Percentiles rank a stretch among this genome's conserved stretches.
Conservation (phyloP, 305 asterid species). For the Salvia sclarea region DNA sequence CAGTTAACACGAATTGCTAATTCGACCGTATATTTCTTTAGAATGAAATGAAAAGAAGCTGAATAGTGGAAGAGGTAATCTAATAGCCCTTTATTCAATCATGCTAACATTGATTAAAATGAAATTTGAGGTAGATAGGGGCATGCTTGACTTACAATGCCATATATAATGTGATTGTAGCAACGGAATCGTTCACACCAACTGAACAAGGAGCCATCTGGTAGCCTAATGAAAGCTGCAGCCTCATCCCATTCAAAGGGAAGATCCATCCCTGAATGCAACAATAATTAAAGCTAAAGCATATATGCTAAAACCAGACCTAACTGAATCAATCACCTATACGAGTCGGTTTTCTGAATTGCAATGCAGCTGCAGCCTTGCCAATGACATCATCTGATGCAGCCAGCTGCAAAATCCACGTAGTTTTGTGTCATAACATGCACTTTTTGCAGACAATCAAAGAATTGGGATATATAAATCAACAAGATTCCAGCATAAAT, state of each 20-base stretch:
- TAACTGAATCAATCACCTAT: slow-evolving; percentile 55
- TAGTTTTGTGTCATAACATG: slow-evolving; percentile 5
- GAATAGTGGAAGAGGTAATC: not conserved
- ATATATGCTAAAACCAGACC: not conserved
- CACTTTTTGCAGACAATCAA: slow-evolving; percentile 1
- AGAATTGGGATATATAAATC: slow-evolving; percentile 9
- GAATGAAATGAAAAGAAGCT: not conserved
- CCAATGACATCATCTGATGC: slow-evolving; percentile 68
- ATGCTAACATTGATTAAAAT: slow-evolving; percentile 1
- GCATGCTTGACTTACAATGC: slow-evolving; percentile 59
- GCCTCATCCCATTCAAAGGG: slow-evolving; percentile 85
- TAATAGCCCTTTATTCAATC: not conserved
- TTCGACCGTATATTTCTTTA: not conserved
- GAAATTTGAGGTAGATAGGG: not conserved
- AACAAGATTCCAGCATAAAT: slow-evolving; percentile 6
- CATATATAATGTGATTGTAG: slow-evolving; percentile 67
- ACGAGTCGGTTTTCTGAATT: slow-evolving; percentile 71
- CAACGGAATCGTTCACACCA: slow-evolving; percentile 87
- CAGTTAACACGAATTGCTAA: not conserved
- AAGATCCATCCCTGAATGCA: slow-evolving; percentile 79
- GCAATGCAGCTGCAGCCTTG: slow-evolving; percentile 81
- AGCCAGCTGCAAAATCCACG: slow-evolving; percentile 56
- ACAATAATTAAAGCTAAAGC: not conserved
- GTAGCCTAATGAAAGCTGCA: slow-evolving; percentile 75
- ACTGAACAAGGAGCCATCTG: slow-evolving; percentile 95